These are phyloP conservation scores for Dactylorhiza incarnata DNA, from an alignment of 106 monocot species.

Conservation along the genomic window DNA sequence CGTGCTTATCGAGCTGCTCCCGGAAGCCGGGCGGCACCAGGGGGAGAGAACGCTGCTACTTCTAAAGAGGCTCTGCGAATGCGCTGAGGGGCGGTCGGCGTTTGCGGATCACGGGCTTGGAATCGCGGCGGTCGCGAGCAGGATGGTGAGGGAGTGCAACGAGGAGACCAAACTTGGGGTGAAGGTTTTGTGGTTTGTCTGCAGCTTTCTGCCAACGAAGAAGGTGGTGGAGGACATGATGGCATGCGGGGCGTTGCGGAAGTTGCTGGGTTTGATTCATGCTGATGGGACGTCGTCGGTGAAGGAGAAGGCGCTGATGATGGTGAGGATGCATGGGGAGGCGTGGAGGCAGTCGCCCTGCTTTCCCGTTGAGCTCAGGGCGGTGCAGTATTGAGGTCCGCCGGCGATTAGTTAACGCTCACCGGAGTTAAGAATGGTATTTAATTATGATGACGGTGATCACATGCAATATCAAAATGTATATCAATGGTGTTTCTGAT, in stretches of 20 bases:
- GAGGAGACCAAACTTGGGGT: conserved; percentile 54
- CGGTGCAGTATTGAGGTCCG: not conserved
- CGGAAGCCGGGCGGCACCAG: conserved; percentile 35
- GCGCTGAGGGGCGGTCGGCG: conserved; percentile 64
- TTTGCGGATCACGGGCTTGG: conserved; percentile 56
- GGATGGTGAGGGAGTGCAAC: conserved; percentile 56
- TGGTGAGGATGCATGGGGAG: conserved; percentile 44
- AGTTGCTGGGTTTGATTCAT: conserved; percentile 52
- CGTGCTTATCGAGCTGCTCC: conserved; percentile 60
- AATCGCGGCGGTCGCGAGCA: conserved; percentile 52
- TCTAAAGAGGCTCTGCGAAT: conserved; percentile 58
- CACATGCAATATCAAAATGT: no score
- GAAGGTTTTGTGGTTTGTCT: conserved; percentile 64
- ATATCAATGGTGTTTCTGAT: no score
- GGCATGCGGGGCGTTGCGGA: conserved; percentile 46
- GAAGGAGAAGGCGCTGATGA: conserved; percentile 48
- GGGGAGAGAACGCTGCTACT: conserved; percentile 51
- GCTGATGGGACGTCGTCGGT: conserved; percentile 35
- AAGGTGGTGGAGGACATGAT: conserved; percentile 68
- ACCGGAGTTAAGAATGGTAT: no score
- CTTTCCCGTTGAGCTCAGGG: conserved; percentile 34
- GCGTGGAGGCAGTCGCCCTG: conserved; percentile 64
- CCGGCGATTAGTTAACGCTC: no score
- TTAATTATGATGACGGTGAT: no score
- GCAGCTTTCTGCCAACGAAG: conserved; percentile 32